A percentile compares a stretch with the other conserved stretches of the same genome.
Conservation (phyloP, 169 alveolate species). For the Fabrea salina region DNA sequence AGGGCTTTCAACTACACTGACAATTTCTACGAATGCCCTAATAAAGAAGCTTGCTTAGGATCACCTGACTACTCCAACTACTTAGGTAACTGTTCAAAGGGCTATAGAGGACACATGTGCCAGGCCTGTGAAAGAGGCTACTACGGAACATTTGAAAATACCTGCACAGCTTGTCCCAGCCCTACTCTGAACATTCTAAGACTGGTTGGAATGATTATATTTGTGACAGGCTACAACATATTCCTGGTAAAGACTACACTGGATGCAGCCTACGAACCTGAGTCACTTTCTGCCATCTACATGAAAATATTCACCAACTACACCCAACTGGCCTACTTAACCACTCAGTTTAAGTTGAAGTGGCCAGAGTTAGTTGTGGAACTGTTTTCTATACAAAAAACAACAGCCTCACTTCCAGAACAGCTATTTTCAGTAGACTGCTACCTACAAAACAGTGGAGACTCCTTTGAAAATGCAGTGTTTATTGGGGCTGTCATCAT, state of each 20-base stretch:
- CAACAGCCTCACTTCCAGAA: neutral
- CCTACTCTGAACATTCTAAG: neutral
- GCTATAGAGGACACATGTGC: slow-evolving; percentile 24
- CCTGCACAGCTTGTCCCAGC: slow-evolving; percentile 3
- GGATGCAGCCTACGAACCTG: neutral
- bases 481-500: neutral
- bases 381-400: neutral
- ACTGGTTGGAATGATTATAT: neutral
- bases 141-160: neutral
- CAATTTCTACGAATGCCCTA: neutral
- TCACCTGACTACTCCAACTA: neutral
- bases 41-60: neutral
- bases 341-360: neutral
- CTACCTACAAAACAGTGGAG: neutral
- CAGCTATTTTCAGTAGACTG: slow-evolving; percentile 25
- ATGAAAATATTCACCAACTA: slow-evolving; percentile 27
- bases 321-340: neutral
- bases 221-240: neutral
- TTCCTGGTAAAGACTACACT: neutral
- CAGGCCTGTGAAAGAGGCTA: neutral
- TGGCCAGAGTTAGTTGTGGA: slow-evolving; percentile 22
- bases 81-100: slow-evolving; percentile 13
- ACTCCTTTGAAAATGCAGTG: too few species aligned
- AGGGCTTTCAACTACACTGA: neutral
- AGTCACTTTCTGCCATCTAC: slow-evolving; percentile 8